These are phyloP conservation scores for Camelina neglecta DNA, from an alignment of 345 rosid genomes.

Conservation along the genomic window DNA sequence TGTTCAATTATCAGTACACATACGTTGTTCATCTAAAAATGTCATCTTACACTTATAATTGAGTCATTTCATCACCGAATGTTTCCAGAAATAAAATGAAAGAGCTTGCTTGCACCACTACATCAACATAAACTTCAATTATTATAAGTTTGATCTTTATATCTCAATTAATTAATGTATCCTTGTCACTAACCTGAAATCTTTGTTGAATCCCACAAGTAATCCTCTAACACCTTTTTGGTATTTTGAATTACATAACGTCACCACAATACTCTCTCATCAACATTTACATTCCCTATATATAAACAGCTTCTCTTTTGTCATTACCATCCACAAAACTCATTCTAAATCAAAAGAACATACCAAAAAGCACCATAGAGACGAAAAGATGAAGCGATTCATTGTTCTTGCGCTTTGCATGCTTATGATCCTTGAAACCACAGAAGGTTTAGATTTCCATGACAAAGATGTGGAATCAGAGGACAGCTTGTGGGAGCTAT, in stretches of 20 bases:
- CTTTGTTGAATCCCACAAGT: conserved; percentile 38
- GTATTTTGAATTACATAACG: conserved; percentile 2
- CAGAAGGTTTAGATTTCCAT: conserved; percentile 67
- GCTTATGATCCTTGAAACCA: conserved; percentile 50
- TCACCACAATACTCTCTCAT: conserved; percentile 25
- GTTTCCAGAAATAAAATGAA: conserved; percentile 3
- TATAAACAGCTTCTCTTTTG: conserved; percentile 17
- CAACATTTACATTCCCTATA: conserved; percentile 24
- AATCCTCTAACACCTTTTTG: conserved; percentile 29
- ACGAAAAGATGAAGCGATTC: conserved; percentile 41
- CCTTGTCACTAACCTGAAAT: conserved; percentile 18
- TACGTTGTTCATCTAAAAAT: not conserved
- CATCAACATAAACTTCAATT: conserved; percentile 11
- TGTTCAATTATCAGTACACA: not conserved
- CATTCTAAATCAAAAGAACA: conserved; percentile 31
- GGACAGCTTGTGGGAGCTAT: conserved; percentile 72
- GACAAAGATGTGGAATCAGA: conserved; percentile 69
- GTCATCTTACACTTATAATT: conserved; percentile 7
- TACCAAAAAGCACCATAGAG: not conserved
- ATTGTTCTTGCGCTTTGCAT: conserved; percentile 48
- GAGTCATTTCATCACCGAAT: conserved; percentile 10
- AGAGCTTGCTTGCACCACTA: conserved; percentile 24
- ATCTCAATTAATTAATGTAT: conserved; percentile 17
- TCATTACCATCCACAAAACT: conserved; percentile 4
- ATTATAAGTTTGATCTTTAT: not conserved